phyloP scores from a whole-genome alignment of 2,329 filamentous ascomycete genomes.

The Phialocephala sp. region DNA sequence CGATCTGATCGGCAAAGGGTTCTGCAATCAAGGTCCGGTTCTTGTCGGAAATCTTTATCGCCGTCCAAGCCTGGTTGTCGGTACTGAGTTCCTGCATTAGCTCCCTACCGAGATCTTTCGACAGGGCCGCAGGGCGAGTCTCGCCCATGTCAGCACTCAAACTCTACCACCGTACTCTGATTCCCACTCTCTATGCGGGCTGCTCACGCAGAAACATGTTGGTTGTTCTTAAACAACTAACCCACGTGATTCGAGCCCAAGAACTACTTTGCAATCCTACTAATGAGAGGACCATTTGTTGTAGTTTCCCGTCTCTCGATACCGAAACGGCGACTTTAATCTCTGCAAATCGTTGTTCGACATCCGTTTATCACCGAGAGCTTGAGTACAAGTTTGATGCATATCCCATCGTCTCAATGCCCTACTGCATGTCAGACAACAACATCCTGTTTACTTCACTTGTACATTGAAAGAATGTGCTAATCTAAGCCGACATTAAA shows the following conservation, averaged over 20 bases:
- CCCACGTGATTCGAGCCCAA: background rate
- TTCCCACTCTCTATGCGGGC: background rate
- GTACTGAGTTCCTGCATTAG: slow-evolving; percentile 9
- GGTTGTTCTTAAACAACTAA: too few species aligned
- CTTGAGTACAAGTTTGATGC: too few species aligned
- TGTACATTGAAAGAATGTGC: background rate
- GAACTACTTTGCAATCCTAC: background rate
- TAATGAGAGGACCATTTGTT: too few species aligned
- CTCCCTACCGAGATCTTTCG: background rate
- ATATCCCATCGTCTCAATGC: too few species aligned
- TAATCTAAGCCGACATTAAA: too few species aligned
- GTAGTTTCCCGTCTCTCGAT: too few species aligned
- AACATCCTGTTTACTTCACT: background rate
- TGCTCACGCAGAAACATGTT: background rate
- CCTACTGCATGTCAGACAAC: too few species aligned
- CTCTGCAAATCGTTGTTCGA: too few species aligned
- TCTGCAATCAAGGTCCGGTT: background rate
- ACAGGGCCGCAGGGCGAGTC: background rate
- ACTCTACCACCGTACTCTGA: background rate
- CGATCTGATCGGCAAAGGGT: background rate
- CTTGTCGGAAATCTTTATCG: too few species aligned
- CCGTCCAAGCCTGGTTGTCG: background rate
- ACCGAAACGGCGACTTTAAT: too few species aligned
- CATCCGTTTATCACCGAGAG: too few species aligned
- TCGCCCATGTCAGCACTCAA: slow-evolving; percentile 11